Conservation (phyloP, 805 yeast species). For the Candida boidinii region DNA sequence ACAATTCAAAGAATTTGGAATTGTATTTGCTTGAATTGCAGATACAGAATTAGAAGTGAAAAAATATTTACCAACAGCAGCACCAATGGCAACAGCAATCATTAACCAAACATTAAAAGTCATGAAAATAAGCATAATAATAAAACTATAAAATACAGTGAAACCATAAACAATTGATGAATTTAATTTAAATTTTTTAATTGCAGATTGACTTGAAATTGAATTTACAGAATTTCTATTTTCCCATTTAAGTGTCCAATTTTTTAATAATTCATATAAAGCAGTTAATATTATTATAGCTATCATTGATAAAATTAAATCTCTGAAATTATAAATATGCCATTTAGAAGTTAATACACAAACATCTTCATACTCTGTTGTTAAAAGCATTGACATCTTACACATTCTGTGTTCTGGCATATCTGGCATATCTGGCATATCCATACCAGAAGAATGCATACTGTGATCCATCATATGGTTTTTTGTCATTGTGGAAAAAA, state of each 20-base stretch:
- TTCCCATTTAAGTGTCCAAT: conserved; percentile 16
- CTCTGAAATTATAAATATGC: conserved; percentile 27
- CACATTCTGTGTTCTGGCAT: conserved; percentile 18
- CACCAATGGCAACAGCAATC: conserved; percentile 34
- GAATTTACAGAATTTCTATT: conserved; percentile 8
- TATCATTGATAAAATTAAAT: conserved; percentile 25
- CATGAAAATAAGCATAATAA: conserved; percentile 41
- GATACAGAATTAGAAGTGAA: no score
- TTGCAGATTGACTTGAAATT: neutral
- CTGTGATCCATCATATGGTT: conserved; percentile 10
- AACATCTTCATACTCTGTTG: conserved; percentile 33
- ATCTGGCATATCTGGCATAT: conserved; percentile 12
- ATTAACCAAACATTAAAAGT: conserved; percentile 38
- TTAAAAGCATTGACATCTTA: conserved; percentile 32
- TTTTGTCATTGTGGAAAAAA: no score
- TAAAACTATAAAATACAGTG: conserved; percentile 34
- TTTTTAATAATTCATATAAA: conserved; percentile 29
- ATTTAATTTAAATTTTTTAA: conserved; percentile 15
- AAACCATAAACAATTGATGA: conserved; percentile 29
- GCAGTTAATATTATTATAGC: conserved; percentile 23
- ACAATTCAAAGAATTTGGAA: no score
- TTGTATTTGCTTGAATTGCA: no score
- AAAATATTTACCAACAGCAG: conserved; percentile 29
- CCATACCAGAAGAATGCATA: conserved; percentile 12
- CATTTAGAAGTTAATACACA: conserved; percentile 33